phyloP scores from a whole-genome alignment of 2,329 filamentous ascomycete species.

The Trichophaea hybrida region DNA sequence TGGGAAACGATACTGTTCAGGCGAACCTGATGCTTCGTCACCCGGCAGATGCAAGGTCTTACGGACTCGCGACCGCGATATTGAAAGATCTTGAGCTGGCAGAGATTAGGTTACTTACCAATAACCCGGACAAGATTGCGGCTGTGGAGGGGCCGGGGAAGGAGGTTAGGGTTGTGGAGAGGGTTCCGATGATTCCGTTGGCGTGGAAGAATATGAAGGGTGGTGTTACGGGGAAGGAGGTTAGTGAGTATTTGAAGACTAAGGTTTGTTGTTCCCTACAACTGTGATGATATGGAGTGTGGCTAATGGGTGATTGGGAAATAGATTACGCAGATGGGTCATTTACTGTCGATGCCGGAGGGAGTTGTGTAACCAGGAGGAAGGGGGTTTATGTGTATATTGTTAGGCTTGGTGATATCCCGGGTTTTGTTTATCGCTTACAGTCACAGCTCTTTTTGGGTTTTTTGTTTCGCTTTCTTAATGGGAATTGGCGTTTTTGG shows the following conservation, averaged over 20 bases:
- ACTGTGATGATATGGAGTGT: background rate
- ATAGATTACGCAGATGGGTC: constrained; percentile 77
- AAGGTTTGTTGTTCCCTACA: constrained; percentile 49
- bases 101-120: constrained; percentile 74
- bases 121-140: constrained; percentile 93
- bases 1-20: constrained; percentile 95
- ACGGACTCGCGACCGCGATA: constrained; percentile 93
- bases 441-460: background rate
- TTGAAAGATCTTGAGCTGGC: constrained; percentile 67
- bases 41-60: constrained; percentile 85
- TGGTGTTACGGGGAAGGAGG: constrained; percentile 73
- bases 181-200: constrained; percentile 88
- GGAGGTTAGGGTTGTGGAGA: constrained; percentile 73
- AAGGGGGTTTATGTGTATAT: background rate
- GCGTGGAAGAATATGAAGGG: constrained; percentile 74
- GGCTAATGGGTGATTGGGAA: background rate
- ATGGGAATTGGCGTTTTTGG: background rate
- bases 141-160: constrained; percentile 84
- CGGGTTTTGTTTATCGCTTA: background rate
- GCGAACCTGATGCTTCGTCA: constrained; percentile 83
- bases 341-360: constrained; percentile 45
- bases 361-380: background rate
- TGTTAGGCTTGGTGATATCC: background rate
- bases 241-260: constrained; percentile 85
- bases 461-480: background rate